These are phyloP conservation scores for Xylaria scruposa DNA, from an alignment of 495 filamentous ascomycete genomes.

Conservation along the genomic window DNA sequence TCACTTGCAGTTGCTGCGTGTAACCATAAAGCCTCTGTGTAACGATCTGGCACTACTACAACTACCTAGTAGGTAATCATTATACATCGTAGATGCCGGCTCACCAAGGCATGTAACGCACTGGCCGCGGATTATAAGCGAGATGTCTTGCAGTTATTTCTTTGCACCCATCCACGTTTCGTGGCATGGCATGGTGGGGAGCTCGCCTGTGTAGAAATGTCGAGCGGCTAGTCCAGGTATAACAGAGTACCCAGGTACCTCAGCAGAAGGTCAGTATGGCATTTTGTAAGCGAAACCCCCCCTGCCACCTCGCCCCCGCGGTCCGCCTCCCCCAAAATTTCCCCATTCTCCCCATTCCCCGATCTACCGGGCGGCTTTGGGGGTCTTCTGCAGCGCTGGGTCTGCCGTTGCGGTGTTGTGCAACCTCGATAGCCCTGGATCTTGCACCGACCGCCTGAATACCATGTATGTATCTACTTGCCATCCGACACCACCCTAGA, in stretches of 20 bases:
- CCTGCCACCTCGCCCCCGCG: not conserved
- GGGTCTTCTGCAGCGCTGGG: constrained; percentile 20
- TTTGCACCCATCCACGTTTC: not conserved
- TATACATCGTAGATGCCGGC: not conserved
- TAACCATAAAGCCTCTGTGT: constrained; percentile 14
- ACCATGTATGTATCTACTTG: not conserved
- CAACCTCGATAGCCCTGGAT: constrained; percentile 11
- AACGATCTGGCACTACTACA: not conserved
- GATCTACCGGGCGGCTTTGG: constrained; percentile 18
- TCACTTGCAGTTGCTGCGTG: constrained; percentile 5
- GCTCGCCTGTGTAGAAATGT: not conserved
- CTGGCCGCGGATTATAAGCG: not conserved
- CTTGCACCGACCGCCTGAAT: constrained; percentile 1
- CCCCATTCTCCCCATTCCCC: constrained; percentile 18
- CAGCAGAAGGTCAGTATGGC: too few species aligned
- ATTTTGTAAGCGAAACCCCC: not conserved
- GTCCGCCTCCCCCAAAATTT: constrained; percentile 14
- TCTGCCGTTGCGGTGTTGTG: constrained; percentile 23
- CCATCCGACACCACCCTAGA: not conserved
- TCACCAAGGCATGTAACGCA: not conserved
- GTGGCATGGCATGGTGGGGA: not conserved
- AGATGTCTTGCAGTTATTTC: not conserved
- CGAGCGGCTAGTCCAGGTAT: not conserved
- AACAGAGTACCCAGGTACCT: not conserved
- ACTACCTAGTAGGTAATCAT: not conserved